Percentiles rank a stretch among this genome's conserved stretches.
Conservation (phyloP, 2,329 filamentous ascomycete genomes). For the Neofusicoccum ribis region DNA sequence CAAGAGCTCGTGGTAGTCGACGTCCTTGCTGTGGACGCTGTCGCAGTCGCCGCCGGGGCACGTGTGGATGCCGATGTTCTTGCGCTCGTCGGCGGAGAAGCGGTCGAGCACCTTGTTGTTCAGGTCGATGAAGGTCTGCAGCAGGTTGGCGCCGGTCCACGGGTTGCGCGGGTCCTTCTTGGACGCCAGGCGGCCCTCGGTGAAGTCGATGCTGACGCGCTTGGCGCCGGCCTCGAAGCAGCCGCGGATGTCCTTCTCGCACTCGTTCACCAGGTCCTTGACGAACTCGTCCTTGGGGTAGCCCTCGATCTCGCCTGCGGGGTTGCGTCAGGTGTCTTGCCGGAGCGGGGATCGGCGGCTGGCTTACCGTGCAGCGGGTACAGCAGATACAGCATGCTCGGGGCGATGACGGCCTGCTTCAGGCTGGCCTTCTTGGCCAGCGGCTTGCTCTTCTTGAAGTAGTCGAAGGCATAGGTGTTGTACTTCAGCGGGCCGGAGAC, state of each 20-base stretch:
- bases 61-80: constrained; percentile 37
- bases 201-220: constrained; percentile 37
- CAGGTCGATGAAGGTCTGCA: constrained; percentile 34
- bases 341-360: too few species aligned
- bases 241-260: constrained; percentile 36
- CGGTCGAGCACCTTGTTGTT: constrained; percentile 30
- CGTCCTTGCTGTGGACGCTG: constrained; percentile 33
- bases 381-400: constrained; percentile 37
- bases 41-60: constrained; percentile 39
- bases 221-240: constrained; percentile 35
- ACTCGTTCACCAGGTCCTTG: constrained; percentile 34
- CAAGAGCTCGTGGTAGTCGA: constrained; percentile 33
- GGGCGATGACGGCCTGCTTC: constrained; percentile 36
- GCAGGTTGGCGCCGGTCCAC: constrained; percentile 32
- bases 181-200: constrained; percentile 32
- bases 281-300: constrained; percentile 32
- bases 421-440: constrained; percentile 28
- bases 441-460: constrained; percentile 28
- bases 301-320: constrained; percentile 27
- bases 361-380: constrained; percentile 29
- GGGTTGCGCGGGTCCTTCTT: constrained; percentile 36
- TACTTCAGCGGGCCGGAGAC: constrained; percentile 31
- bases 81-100: constrained; percentile 30
- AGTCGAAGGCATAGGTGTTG: constrained; percentile 35
- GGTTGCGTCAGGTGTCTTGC: not conserved